A percentile compares a stretch with the other conserved stretches of the same genome.
These are phyloP conservation scores for Raphanus sativus DNA, from an alignment of 345 rosid genomes.

Conservation along the genomic window DNA sequence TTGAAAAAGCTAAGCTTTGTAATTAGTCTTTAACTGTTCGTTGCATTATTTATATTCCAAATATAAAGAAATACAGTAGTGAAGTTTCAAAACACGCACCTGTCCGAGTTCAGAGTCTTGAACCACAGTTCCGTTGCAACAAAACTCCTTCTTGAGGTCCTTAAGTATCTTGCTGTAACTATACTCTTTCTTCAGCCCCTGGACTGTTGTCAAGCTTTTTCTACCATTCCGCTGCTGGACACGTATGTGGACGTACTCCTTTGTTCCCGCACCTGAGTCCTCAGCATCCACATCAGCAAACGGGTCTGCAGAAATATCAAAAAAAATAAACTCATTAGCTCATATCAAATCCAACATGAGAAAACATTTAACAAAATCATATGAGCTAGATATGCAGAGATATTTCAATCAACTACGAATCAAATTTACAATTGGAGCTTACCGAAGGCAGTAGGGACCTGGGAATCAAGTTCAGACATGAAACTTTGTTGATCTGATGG, in stretches of 20 bases:
- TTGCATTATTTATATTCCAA: background rate
- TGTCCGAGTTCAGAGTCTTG: constrained; percentile 84
- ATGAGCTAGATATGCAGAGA: background rate
- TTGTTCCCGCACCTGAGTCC: constrained; percentile 72
- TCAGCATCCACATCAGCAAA: constrained; percentile 77
- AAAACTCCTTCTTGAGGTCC: constrained; percentile 67
- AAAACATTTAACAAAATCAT: background rate
- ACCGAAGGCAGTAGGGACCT: constrained; percentile 60
- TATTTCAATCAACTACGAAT: background rate
- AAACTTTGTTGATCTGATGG: constrained; percentile 44
- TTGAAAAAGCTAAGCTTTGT: background rate
- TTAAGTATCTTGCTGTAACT: constrained; percentile 82
- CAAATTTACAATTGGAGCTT: background rate
- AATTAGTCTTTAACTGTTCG: background rate
- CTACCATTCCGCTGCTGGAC: constrained; percentile 80
- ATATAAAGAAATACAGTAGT: background rate
- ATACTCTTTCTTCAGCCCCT: constrained; percentile 77
- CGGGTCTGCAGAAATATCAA: constrained; percentile 43
- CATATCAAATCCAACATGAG: background rate
- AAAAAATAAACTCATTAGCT: constrained; percentile 16
- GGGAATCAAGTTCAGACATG: constrained; percentile 65
- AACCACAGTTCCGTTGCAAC: constrained; percentile 70
- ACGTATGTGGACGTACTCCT: constrained; percentile 69
- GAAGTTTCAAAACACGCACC: constrained; percentile 39
- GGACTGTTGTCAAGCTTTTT: constrained; percentile 78